These are phyloP conservation scores for Mallotus japonicus DNA, from an alignment of 441 rosid genomes.

Conservation along the genomic window DNA sequence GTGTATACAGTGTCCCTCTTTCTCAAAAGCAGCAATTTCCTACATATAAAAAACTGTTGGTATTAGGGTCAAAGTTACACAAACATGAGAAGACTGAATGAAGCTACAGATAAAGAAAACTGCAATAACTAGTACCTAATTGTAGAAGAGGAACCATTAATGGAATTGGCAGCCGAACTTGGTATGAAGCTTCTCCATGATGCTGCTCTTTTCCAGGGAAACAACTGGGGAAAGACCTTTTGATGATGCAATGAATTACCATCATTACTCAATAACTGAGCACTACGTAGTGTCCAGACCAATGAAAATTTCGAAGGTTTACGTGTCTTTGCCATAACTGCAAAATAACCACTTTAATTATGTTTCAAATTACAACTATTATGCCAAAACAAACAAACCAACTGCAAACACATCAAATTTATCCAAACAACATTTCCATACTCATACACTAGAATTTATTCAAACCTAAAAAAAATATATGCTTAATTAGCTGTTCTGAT, in stretches of 20 bases:
- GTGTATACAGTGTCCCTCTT: constrained; percentile 80
- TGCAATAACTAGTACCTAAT: constrained; percentile 49
- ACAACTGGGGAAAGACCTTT: constrained; percentile 65
- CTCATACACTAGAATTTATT: constrained; percentile 2
- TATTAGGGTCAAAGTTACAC: constrained; percentile 22
- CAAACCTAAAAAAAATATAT: neutral
- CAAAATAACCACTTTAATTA: constrained; percentile 26
- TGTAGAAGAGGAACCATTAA: constrained; percentile 47
- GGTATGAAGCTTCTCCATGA: constrained; percentile 56
- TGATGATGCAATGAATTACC: constrained; percentile 31
- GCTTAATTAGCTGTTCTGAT: neutral
- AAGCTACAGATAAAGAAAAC: constrained; percentile 27
- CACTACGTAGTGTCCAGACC: constrained; percentile 72
- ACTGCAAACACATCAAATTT: constrained; percentile 16
- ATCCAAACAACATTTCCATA: constrained; percentile 1
- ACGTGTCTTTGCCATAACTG: constrained; percentile 46
- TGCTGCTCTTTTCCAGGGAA: constrained; percentile 90
- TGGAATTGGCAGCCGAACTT: constrained; percentile 38
- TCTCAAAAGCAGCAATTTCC: constrained; percentile 63
- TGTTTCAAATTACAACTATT: neutral
- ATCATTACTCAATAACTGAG: constrained; percentile 36
- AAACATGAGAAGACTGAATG: constrained; percentile 20
- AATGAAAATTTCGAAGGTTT: constrained; percentile 61
- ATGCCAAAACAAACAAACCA: constrained; percentile 16
- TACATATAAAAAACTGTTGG: constrained; percentile 38